Evolutionary conservation across 805 yeast species (phyloP).

Genomic region (Starmerella apicola): DNA sequence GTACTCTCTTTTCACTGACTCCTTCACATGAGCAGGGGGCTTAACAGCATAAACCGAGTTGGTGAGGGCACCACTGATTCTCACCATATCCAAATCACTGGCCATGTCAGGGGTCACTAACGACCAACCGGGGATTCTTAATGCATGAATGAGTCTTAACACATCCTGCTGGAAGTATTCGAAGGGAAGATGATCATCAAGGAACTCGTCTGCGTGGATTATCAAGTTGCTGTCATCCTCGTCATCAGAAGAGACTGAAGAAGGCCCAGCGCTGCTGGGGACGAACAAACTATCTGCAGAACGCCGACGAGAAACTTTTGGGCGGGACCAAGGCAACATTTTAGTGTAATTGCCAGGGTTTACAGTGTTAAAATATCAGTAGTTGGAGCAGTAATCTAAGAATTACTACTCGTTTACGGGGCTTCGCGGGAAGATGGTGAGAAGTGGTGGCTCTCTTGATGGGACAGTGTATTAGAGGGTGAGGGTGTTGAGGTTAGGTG

Average conservation of each 20-base stretch:
- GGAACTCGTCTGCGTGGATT: constrained; percentile 37
- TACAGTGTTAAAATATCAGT: too few species aligned
- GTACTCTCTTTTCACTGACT: constrained; percentile 26
- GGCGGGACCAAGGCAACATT: constrained; percentile 9
- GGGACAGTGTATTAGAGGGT: too few species aligned
- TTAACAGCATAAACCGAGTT: constrained; percentile 74
- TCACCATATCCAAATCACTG: constrained; percentile 38
- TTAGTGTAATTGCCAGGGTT: too few species aligned
- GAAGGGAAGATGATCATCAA: constrained; percentile 69
- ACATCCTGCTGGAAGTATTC: constrained; percentile 79
- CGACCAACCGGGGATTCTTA: constrained; percentile 73
- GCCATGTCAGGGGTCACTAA: constrained; percentile 33
- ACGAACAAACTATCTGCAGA: constrained; percentile 9
- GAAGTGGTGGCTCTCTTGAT: too few species aligned
- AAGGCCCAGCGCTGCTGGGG: constrained; percentile 1
- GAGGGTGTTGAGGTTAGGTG: too few species aligned
- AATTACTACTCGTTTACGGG: too few species aligned
- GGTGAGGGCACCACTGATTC: constrained; percentile 89
- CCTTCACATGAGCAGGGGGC: constrained; percentile 35
- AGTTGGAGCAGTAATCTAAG: too few species aligned
- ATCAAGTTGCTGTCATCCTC: constrained; percentile 10
- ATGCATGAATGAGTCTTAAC: constrained; percentile 45
- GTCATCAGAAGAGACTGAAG: constrained; percentile 1
- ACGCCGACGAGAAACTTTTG: constrained; percentile 4
- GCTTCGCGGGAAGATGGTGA: too few species aligned